Base-by-base conservation (phyloP, 805 yeast species). In the Ogataea paradorogensis region DNA sequence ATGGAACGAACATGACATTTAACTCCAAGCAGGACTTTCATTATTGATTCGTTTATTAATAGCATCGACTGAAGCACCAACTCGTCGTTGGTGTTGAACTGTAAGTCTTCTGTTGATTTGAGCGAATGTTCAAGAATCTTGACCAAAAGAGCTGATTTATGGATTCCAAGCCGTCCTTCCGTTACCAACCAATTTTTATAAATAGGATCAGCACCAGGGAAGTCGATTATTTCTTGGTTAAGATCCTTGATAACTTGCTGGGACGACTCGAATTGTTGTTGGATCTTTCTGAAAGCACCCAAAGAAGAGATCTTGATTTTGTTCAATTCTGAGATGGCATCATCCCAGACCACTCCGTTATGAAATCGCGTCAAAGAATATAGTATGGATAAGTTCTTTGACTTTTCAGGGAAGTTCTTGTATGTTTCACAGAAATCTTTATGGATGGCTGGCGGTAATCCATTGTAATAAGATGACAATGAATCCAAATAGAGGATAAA, bases 401-500 rank as follows among this genome's bases (percentile, higher is more conserved):
- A 35, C 5, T 39, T 28, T 9, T 30, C 21, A 3, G 51, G 47
- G 13, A 45, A 42, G n/a, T 42, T 32, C 31, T 47, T 40, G 18
- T 31, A 40, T 9, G 48, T 44, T 24, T 52, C 53, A 30, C 43
- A 50, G 27, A 38, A 37, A n/a, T 47, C 47, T 13, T 30, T 27
- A 15, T 43, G 40, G 28, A 52, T 43, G 26, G 40, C 45, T 8
- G 55, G 51, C 4, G 56, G 53, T 9, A 52, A 37, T 4, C 58
- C 58, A 15, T 45, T 43, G 33, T 46, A 53, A 27, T 51, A 53
- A 7, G 57, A 42, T 2, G 47, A 27, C n/a, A 53, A 27, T 3
- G 53, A 42, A 39, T 53, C 58, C 24, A 53, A 22, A 33, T 47
- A 49, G 35, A 48, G 42, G 15, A 53, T 46, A 40, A 48, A 52